Base-by-base conservation (phyloP, 1,284 basidiomycete genomes). In the Ganoderma resinaceum region DNA sequence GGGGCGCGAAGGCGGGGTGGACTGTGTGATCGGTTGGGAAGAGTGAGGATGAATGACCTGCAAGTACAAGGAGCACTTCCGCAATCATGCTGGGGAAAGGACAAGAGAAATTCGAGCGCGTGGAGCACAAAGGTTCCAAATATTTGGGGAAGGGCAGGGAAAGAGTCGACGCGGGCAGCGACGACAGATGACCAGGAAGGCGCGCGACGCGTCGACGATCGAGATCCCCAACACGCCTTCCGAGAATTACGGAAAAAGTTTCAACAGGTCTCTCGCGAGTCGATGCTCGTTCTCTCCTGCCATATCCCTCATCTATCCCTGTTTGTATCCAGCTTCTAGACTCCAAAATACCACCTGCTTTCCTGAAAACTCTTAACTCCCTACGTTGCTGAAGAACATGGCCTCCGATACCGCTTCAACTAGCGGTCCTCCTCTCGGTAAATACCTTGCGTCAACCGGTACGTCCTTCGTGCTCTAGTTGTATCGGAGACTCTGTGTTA, bases 381-480 rank as follows among this genome's bases (percentile, higher is more conserved):
- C 31, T 20, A 33, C 29, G 5, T 29, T 33, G 58, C 42, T 37
- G 18, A 8, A 26, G 31, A 2, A 16, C 31, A 77, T 76, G 76
- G 71, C 75, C 16, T 72, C 74, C 9, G 72, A 75, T 52, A 67
- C 72, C 12, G 69, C 75, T 0, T 70, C 72, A 3, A 66, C 66
- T 26, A 69, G 71, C 23, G 64, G 66, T 9, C 88, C 88, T 65
- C 95, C 95, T 2, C 81, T 97, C 26, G 96, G 89, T 65, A 98
- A 97, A 81, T 94, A 93, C 78, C 89, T 98, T 43, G 95, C 95
- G 12, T 95, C 95, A 57, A 95, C 93, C 72, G 95, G 95, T 95
- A 76, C 70, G 88, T 76, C 38, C 11, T 58, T 33, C 55, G 62
- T 20, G 7, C 16, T 38, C 18, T 23, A 3, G 37, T 40, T 14